A percentile compares a stretch with the other conserved stretches of the same genome.
Conservation (phyloP, 176 grass and related monocot species). For the Juncus inflexus region DNA sequence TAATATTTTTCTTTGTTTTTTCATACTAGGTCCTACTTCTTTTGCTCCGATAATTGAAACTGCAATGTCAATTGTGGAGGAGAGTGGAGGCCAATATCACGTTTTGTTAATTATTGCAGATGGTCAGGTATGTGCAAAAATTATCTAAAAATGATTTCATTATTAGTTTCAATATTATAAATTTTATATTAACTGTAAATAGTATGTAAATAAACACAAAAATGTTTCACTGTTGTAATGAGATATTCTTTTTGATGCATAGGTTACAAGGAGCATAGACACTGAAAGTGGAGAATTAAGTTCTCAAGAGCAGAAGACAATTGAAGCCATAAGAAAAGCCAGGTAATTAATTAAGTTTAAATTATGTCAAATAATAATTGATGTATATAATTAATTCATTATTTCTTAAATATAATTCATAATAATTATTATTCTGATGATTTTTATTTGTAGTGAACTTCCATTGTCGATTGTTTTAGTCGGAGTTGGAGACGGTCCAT, state of each 20-base stretch:
- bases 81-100: conserved; percentile 36
- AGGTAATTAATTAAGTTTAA: conserved; percentile 20
- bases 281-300: conserved; percentile 70
- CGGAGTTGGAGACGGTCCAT: conserved; percentile 45
- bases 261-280: conserved; percentile 91
- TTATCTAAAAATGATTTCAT: background rate
- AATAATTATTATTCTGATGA: conserved; percentile 1
- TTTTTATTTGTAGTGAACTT: conserved; percentile 29
- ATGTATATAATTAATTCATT: background rate
- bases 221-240: background rate
- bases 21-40: conserved; percentile 53
- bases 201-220: too few species aligned
- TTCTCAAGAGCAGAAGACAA: conserved; percentile 79
- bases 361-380: background rate
- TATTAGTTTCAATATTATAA: too few species aligned
- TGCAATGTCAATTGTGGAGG: conserved; percentile 37
- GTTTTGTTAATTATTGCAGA: conserved; percentile 81
- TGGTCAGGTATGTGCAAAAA: conserved; percentile 42
- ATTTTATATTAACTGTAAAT: too few species aligned
- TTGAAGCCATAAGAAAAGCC: conserved; percentile 49
- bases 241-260: background rate
- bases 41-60: conserved; percentile 64
- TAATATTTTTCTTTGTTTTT: background rate
- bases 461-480: conserved; percentile 40
- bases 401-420: background rate